phyloP scores from a whole-genome alignment of 2,329 filamentous ascomycete species.

The Helotiales sp. region DNA sequence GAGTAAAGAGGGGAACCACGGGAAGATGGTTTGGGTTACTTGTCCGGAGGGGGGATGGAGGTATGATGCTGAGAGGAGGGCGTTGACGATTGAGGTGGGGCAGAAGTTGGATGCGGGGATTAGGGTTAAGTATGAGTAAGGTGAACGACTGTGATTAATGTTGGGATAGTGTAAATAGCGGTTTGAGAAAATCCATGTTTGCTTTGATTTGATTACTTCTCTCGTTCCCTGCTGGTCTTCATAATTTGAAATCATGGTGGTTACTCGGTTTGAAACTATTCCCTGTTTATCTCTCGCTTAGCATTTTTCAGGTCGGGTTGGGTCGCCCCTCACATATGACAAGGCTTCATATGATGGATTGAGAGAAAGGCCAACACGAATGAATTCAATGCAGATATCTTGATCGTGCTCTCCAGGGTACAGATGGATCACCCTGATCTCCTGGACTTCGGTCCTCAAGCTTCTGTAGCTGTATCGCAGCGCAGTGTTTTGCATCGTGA shows the following conservation, averaged over 20 bases:
- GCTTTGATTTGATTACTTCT: too few relatives aligned
- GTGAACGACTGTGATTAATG: too few relatives aligned
- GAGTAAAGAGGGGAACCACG: constrained; percentile 4
- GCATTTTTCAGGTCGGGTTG: neutral
- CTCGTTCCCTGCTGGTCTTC: too few relatives aligned
- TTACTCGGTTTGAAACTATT: too few relatives aligned
- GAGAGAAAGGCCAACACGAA: neutral
- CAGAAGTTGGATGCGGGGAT: constrained; percentile 4
- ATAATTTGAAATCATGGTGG: too few relatives aligned
- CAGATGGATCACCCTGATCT: neutral
- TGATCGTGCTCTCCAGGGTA: neutral
- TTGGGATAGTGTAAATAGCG: too few relatives aligned
- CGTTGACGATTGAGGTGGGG: constrained; percentile 11
- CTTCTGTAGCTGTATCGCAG: neutral
- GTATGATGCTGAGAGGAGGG: constrained; percentile 18
- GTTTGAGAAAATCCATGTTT: too few relatives aligned
- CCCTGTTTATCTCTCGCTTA: too few relatives aligned
- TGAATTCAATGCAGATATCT: neutral
- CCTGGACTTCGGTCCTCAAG: neutral
- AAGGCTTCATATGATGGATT: constrained; percentile 12
- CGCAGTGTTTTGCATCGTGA: too few relatives aligned
- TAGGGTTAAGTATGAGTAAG: constrained; percentile 1
- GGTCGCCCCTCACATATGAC: constrained; percentile 10
- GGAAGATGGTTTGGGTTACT: constrained; percentile 6
- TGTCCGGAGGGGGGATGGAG: constrained; percentile 3